Evolutionary conservation across 140 eudicot genomes (phyloP).

Genomic region (Stevia rebaudiana): DNA sequence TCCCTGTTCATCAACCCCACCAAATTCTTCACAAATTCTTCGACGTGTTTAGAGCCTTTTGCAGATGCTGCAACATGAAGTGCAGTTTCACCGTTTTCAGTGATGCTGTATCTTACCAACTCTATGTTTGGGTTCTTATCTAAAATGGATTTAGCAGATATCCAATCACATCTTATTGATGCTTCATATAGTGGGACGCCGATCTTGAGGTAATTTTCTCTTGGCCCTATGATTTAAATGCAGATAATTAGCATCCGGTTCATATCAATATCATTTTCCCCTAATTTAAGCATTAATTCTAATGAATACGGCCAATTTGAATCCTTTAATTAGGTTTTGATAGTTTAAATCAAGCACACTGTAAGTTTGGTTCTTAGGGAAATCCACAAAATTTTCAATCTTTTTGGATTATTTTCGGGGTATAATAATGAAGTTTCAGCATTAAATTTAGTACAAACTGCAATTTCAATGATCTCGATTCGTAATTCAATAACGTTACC

Average conservation of each 20-base stretch:
- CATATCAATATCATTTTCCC: not conserved
- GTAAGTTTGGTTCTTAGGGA: no score
- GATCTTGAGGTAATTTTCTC: not conserved
- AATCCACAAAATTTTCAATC: no score
- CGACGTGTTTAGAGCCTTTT: not conserved
- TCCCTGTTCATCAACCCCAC: conserved; percentile 7
- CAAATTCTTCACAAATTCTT: conserved; percentile 15
- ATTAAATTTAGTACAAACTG: no score
- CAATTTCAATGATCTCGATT: no score
- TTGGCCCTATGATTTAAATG: not conserved
- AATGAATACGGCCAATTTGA: not conserved
- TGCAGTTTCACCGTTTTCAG: conserved; percentile 29
- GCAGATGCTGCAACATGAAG: conserved; percentile 36
- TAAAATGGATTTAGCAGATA: conserved; percentile 7
- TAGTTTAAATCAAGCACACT: not conserved
- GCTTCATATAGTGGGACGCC: conserved; percentile 27
- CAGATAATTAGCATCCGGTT: not conserved
- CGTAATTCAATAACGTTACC: conserved; percentile 18
- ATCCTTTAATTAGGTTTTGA: not conserved
- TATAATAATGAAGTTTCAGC: no score
- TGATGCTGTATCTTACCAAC: conserved; percentile 20
- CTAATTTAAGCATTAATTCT: not conserved
- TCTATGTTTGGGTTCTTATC: not conserved
- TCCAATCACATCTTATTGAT: conserved; percentile 30
- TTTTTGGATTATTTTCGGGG: no score